Evolutionary conservation across 2,329 filamentous ascomycete genomes (phyloP), one percentile per base, ranked within the genome.

Genomic region (Penicillium oxalicum): DNA sequence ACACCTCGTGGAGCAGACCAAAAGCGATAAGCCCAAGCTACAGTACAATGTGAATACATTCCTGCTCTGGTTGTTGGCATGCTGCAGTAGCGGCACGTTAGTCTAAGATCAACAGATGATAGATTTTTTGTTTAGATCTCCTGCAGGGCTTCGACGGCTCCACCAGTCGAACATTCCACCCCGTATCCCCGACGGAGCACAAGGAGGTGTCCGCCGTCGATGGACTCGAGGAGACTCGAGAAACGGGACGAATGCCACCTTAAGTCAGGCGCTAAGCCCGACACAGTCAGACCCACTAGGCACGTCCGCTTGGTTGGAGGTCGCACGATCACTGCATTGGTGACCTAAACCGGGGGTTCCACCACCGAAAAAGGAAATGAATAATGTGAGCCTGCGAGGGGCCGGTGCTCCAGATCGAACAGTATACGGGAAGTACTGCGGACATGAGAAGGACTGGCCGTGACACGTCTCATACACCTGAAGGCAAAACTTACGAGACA

Each of bases 151-250:
- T 48, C 53, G 44, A 44, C 38, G 49, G 49, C 51, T 58, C 57
- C 57, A 60, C 57, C 52, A 50, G 52, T 24, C 48, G 57, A 60
- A 60, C 54, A 56, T 60, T 60, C 57, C 48, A 58, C 48, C 43
- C 43, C 43, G 51, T 56, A 47, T 57, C 47, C 43, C 43, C 43
- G 51, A 53, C 45, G 50, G 50, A 51, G 42, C 11, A 25, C 25
- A 51, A 51, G 29, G 29, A 2, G 29, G 29, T 1, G 29, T 4
- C 29, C 2, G 29, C 29, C 29, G 29, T 32, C 7, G 29, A 32
- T 8, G 29, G 29, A 32, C 29, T 28, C 37, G 40, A 26, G 18
- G 25, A 44, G 6, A 44, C 33, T n/a, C 5, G 13, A 13, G 25
- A 29, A 44, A 44, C 42, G 33, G 42, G 18, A 44, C 9, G 33